Percentiles rank a stretch among this genome's conserved stretches.
Conservation (phyloP, 345 rosid species). For the Xanthoceras sorbifolium region DNA sequence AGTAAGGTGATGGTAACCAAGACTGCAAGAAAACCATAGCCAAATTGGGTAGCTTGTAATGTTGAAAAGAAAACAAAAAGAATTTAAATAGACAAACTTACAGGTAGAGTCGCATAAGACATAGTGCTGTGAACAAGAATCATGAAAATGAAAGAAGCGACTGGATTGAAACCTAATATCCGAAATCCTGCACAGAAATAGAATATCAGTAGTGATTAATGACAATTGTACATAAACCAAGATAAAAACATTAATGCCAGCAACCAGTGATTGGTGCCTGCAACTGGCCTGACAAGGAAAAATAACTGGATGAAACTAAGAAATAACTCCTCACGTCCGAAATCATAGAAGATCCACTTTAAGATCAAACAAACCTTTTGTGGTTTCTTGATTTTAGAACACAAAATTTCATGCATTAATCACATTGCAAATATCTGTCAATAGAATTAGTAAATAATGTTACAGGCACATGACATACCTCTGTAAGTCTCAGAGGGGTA, state of each 20-base stretch:
- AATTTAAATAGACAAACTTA: slow-evolving; percentile 30
- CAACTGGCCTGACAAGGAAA: too few relatives aligned
- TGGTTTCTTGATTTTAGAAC: not conserved
- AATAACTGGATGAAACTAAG: too few relatives aligned
- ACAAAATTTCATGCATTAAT: not conserved
- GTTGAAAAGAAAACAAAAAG: not conserved
- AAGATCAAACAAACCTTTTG: too few relatives aligned
- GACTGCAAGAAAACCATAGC: slow-evolving; percentile 26
- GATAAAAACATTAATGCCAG: too few relatives aligned
- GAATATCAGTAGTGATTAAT: too few relatives aligned
- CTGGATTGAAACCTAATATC: slow-evolving; percentile 55
- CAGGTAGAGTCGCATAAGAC: slow-evolving; percentile 58
- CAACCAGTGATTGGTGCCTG: too few relatives aligned
- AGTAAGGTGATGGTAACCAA: slow-evolving; percentile 55
- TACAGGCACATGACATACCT: slow-evolving; percentile 28
- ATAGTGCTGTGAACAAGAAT: slow-evolving; percentile 40
- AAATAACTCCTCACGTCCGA: too few relatives aligned
- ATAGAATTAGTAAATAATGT: not conserved
- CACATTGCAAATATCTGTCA: not conserved
- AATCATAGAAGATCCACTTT: too few relatives aligned
- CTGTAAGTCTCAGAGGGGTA: slow-evolving; percentile 59
- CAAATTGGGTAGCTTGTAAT: not conserved
- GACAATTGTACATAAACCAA: not conserved
- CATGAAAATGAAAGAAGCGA: slow-evolving; percentile 43
- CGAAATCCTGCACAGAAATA: slow-evolving; percentile 40